These are phyloP conservation scores for Colletotrichum sp. DNA, from an alignment of 2,329 filamentous ascomycete species.

Conservation along the genomic window DNA sequence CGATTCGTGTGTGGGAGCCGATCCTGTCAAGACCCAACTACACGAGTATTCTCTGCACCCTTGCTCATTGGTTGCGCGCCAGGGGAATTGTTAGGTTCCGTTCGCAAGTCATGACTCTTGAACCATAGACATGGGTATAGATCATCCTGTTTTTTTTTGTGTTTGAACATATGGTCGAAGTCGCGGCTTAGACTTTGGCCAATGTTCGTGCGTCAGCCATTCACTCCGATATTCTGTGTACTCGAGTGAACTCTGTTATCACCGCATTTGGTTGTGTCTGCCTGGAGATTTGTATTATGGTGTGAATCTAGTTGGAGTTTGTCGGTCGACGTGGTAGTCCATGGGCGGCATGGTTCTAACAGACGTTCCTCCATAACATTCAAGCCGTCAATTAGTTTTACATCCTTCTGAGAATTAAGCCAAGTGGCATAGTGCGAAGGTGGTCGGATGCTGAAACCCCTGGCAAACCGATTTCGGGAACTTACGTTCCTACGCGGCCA, in stretches of 20 bases:
- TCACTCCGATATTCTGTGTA: neutral
- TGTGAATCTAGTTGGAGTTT: neutral
- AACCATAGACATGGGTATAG: neutral
- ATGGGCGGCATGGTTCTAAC: neutral
- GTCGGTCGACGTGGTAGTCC: neutral
- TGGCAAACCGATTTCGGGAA: neutral
- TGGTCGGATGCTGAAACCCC: neutral
- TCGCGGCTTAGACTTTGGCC: neutral
- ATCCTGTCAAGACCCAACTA: neutral
- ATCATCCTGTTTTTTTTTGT: accelerated
- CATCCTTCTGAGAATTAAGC: too few relatives aligned
- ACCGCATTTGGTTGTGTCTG: neutral
- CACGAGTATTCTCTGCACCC: neutral
- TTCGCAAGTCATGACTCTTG: neutral
- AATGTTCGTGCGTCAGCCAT: neutral
- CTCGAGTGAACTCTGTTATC: neutral
- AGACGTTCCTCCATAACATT: neutral
- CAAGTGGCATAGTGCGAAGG: neutral
- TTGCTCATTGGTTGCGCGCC: neutral
- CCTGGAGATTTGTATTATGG: neutral
- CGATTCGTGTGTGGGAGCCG: neutral
- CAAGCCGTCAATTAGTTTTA: too few relatives aligned
- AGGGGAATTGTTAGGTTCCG: accelerated
- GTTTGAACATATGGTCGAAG: neutral
- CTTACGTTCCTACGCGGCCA: neutral